Conservation (phyloP, 805 yeast species). For the Candida ponderosae region DNA sequence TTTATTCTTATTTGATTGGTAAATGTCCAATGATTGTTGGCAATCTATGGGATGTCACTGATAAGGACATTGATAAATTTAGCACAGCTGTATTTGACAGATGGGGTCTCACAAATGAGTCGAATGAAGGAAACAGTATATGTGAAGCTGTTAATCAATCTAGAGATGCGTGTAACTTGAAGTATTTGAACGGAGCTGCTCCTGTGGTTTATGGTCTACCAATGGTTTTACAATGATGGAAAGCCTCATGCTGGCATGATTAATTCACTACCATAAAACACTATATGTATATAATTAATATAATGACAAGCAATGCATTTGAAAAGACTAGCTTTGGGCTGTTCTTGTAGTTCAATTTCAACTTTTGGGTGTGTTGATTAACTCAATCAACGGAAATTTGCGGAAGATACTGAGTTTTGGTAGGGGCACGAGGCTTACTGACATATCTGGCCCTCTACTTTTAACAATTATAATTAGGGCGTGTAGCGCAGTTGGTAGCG, state of each 20-base stretch:
- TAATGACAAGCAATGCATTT: no score
- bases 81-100: constrained; percentile 49
- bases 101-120: constrained; percentile 47
- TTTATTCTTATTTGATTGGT: constrained; percentile 66
- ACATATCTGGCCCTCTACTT: no score
- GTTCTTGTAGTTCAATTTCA: no score
- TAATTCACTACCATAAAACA: no score
- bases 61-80: constrained; percentile 85
- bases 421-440: no score
- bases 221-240: constrained; percentile 20
- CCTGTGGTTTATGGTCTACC: constrained; percentile 91
- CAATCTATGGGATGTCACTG: constrained; percentile 95
- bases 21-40: constrained; percentile 82
- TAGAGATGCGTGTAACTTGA: constrained; percentile 60
- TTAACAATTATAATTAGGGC: constrained; percentile 24
- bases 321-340: no score
- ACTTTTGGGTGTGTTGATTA: no score
- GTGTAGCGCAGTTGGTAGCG: constrained; percentile 61
- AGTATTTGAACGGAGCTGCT: constrained; percentile 83
- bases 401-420: no score
- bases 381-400: no score
- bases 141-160: constrained; percentile 54
- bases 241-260: no score
- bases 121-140: constrained; percentile 23
- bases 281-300: no score